phyloP scores from a whole-genome alignment of 1,284 basidiomycete species.

The Boletus sp. region DNA sequence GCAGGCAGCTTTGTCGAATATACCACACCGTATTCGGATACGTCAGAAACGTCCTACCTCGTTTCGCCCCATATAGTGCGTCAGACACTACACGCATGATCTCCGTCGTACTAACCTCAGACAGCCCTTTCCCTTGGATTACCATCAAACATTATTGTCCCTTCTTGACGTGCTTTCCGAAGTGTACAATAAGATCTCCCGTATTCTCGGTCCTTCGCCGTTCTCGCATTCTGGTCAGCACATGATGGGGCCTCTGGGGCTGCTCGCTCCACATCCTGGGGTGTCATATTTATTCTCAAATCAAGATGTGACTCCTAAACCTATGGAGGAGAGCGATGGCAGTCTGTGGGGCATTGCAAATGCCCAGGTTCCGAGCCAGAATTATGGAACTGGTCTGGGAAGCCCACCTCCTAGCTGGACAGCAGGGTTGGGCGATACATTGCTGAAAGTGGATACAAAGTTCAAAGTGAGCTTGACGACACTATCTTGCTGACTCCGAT shows the following conservation, averaged over 20 bases:
- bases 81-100: constrained; percentile 8
- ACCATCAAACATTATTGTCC: constrained; percentile 80
- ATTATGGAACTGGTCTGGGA: constrained; percentile 33
- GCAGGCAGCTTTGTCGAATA: constrained; percentile 56
- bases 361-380: constrained; percentile 32
- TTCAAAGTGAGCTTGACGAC: constrained; percentile 58
- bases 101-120: constrained; percentile 2
- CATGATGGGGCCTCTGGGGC: constrained; percentile 73
- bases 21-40: constrained; percentile 54
- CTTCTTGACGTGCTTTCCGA: constrained; percentile 83
- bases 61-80: constrained; percentile 71
- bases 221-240: constrained; percentile 58
- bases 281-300: constrained; percentile 72
- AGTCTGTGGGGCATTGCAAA: constrained; percentile 72
- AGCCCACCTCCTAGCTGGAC: constrained; percentile 61
- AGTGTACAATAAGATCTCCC: constrained; percentile 79
- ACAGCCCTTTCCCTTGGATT: constrained; percentile 81
- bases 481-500: constrained; percentile 1
- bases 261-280: constrained; percentile 70
- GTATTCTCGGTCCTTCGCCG: constrained; percentile 72
- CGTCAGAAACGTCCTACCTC: constrained; percentile 65
- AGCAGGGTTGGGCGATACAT: constrained; percentile 60
- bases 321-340: constrained; percentile 41
- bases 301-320: constrained; percentile 32
- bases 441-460: constrained; percentile 75